Evolutionary conservation across 805 yeast species (phyloP).

Genomic region (Ogataea allantospora): DNA sequence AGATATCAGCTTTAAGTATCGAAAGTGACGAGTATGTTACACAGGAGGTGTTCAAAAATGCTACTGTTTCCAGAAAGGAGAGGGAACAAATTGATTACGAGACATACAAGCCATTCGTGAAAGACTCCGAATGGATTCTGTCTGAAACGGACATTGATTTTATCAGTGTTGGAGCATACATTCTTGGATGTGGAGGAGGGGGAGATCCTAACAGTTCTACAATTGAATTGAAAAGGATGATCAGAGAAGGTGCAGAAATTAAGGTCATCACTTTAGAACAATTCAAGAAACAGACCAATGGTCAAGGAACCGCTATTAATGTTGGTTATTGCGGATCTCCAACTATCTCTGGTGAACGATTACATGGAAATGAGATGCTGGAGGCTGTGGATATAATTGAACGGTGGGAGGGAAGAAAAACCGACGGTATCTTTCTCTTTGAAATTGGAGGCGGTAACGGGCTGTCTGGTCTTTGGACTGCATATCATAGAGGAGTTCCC

Average conservation of each 20-base stretch:
- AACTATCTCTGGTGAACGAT: conserved; percentile 40
- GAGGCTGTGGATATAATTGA: conserved; percentile 32
- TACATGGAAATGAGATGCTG: conserved; percentile 39
- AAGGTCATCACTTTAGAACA: conserved; percentile 35
- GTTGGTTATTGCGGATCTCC: conserved; percentile 46
- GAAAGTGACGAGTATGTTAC: conserved; percentile 7
- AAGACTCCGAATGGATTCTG: conserved; percentile 36
- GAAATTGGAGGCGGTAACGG: conserved; percentile 49
- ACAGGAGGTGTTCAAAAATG: conserved; percentile 12
- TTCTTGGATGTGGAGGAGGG: conserved; percentile 50
- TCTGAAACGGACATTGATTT: conserved; percentile 43
- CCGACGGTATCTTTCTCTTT: conserved; percentile 36
- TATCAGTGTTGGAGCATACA: conserved; percentile 40
- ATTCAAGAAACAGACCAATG: conserved; percentile 24
- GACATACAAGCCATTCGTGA: conserved; percentile 16
- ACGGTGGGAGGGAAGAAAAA: conserved; percentile 28
- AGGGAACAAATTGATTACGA: conserved; percentile 16
- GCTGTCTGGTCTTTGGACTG: conserved; percentile 30
- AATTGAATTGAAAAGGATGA: conserved; percentile 34
- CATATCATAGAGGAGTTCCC: conserved; percentile 18
- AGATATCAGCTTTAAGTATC: not conserved
- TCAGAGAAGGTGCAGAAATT: conserved; percentile 35
- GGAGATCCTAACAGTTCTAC: conserved; percentile 40
- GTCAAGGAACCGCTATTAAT: conserved; percentile 33
- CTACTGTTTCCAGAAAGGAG: conserved; percentile 10